Conservation (phyloP, 2,329 filamentous ascomycete genomes). For the Seiridium cupressi region DNA sequence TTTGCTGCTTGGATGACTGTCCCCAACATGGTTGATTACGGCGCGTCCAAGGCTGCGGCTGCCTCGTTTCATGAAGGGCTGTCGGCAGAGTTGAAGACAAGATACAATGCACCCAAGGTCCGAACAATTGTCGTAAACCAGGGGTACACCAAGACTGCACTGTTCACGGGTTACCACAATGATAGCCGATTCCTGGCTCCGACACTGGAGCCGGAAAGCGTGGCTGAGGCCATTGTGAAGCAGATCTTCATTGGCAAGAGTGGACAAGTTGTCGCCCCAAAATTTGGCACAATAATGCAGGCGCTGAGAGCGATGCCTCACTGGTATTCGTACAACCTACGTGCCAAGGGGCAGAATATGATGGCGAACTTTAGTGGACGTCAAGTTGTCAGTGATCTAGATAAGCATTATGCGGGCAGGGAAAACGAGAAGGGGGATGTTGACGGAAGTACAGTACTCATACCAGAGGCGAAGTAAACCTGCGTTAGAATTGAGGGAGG, state of each 20-base stretch:
- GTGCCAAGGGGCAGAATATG: slow-evolving; percentile 38
- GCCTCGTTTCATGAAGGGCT: slow-evolving; percentile 60
- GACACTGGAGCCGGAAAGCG: slow-evolving; percentile 57
- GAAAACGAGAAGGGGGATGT: slow-evolving; percentile 11
- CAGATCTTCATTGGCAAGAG: slow-evolving; percentile 58
- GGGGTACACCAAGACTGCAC: slow-evolving; percentile 58
- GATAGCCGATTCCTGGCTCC: slow-evolving; percentile 50
- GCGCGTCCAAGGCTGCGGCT: slow-evolving; percentile 55
- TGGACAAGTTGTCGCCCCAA: slow-evolving; percentile 55
- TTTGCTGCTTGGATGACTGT: slow-evolving; percentile 52
- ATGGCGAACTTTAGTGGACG: slow-evolving; percentile 44
- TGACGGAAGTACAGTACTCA: slow-evolving; percentile 16
- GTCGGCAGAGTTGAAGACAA: slow-evolving; percentile 44
- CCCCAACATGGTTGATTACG: slow-evolving; percentile 59
- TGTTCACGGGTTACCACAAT: slow-evolving; percentile 57
- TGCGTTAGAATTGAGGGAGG: neutral
- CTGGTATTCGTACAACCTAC: slow-evolving; percentile 58
- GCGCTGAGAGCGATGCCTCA: slow-evolving; percentile 54
- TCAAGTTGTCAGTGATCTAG: slow-evolving; percentile 46
- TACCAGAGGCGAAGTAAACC: slow-evolving; percentile 8
- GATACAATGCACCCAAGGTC: slow-evolving; percentile 54
- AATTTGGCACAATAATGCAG: slow-evolving; percentile 36
- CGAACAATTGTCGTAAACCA: slow-evolving; percentile 65
- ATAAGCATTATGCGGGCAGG: slow-evolving; percentile 31
- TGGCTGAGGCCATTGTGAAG: slow-evolving; percentile 61